Evolutionary conservation across 176 grass and related monocot genomes (phyloP), one percentile per base, ranked within the genome.

Genomic region (Rhynchospora pubera): DNA sequence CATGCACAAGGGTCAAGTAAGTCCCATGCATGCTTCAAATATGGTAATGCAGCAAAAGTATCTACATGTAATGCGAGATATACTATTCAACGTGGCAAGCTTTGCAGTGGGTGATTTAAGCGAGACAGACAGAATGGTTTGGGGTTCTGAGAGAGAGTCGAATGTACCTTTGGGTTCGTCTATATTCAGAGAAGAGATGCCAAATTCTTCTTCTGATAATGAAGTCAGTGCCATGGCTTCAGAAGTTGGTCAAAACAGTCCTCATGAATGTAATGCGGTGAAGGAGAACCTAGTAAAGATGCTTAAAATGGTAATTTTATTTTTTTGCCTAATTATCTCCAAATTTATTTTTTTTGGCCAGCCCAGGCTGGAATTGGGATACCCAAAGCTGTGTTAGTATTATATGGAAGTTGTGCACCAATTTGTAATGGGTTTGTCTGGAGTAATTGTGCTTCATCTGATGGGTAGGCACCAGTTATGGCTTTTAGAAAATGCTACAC

Each of bases 221-320:
- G 32, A 78, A 72, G 65, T 70, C 12, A n/a, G 28, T 16, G 52
- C 66, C 39, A 82, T 46, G 9, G 58, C 79, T 6, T 12, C 57
- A 3, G 11, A 19, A 9, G 59, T 78, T 22, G 47, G 70, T 48
- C 55, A 23, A 65, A 62, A 42, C 46, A 86, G 80, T 65, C 34
- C 12, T 21, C 83, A 88, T 65, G 80, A 82, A 64, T 26, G 77
- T 28, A 79, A 87, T 8, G 80, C 62, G 39, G 79, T 76, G 67
- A 91, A 83, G 79, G 86, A 34, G n/a, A 81, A 94, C 2, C 83
- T 97, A 44, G 65, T 91, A 9, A 77, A 84, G 50, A 89, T 99
- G 77, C 28, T 99, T 4, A 88, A 93, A 14, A 67, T 90, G 79
- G 93, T 96, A 78, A 90, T 65, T 81, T 63, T 16, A 60, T 57